Base-by-base conservation (phyloP, 73 alveolate genomes). In the Loxodes magnus region DNA sequence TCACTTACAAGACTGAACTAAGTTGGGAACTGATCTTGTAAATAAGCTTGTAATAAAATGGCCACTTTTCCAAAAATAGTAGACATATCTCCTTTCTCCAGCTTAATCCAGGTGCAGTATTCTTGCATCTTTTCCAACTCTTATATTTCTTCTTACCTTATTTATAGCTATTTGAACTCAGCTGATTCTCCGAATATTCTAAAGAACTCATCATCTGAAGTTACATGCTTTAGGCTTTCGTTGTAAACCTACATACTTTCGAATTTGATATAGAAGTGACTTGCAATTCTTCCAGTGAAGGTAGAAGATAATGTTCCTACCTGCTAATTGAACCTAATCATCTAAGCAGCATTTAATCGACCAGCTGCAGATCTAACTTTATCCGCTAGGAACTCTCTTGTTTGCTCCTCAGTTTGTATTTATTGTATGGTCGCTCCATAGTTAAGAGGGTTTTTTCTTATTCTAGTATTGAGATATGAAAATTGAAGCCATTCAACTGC, bases 261-360 rank as follows among this genome's bases (percentile, higher is more conserved):
- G 73, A 74, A 73, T 41, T 87, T 79, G 61, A 94, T 89, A 69
- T 96, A 96, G 82, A 87, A 96, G 59, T 94, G 91, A 29, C 97
- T 80, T 15, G 99, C 98, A 25, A 94, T 93, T 57, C 99, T 82
- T 0, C 99, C 99, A 83, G 94, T 58, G 54, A 91, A 99, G 6
- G 99, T 96, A 0, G 98, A 70, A 49, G 80, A 79, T 26, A 91
- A 87, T 44, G 53, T 56, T n/a, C 65, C 78, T 15, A 44, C 48
- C 23, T 49, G 35, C 12, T 25, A 71, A 27, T 54, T 55, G 55
- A 54, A 74, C 17, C 75, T 35, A 42, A 69, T 48, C 22, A 67
- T 63, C 46, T 61, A 43, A 52, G 49, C 34, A 12, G 52, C 27
- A 46, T 71, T 56, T 0, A 73, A 64, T 7, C 64, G 46, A 22